Evolutionary conservation across 257 asterid species (phyloP).

Genomic region (Solanum lycopersicoides): DNA sequence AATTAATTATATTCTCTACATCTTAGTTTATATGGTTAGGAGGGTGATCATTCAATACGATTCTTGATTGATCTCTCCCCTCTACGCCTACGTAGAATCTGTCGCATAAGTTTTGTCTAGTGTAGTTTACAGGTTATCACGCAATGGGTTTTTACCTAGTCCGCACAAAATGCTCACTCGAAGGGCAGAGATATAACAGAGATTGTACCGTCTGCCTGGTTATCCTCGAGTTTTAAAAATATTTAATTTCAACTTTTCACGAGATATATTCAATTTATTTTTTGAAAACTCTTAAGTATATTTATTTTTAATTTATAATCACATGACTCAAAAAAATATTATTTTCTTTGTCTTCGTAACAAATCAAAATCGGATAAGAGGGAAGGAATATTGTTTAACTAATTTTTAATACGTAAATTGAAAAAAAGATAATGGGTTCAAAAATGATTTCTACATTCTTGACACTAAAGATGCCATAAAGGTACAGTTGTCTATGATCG

Average conservation of each 20-base stretch:
- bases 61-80: rapidly evolving
- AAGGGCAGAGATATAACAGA: background rate
- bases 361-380: background rate
- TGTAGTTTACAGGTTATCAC: rapidly evolving
- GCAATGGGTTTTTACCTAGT: rapidly evolving
- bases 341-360: background rate
- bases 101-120: no score
- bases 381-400: background rate
- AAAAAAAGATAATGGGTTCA: background rate
- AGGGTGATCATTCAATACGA: no score
- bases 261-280: no score
- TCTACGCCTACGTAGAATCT: background rate
- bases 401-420: background rate
- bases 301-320: no score
- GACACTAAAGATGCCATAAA: background rate
- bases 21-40: no score
- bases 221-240: no score
- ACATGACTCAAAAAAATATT: background rate
- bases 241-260: no score
- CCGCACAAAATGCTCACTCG: no score
- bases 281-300: background rate
- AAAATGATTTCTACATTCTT: background rate
- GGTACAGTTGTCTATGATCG: background rate
- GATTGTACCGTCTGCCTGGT: rapidly evolving
- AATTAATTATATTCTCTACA: no score